Percentiles rank a stretch among this genome's conserved stretches.
Evolutionary conservation across 768 basidiomycete genomes (phyloP).

Genomic region (Trametes elegans): DNA sequence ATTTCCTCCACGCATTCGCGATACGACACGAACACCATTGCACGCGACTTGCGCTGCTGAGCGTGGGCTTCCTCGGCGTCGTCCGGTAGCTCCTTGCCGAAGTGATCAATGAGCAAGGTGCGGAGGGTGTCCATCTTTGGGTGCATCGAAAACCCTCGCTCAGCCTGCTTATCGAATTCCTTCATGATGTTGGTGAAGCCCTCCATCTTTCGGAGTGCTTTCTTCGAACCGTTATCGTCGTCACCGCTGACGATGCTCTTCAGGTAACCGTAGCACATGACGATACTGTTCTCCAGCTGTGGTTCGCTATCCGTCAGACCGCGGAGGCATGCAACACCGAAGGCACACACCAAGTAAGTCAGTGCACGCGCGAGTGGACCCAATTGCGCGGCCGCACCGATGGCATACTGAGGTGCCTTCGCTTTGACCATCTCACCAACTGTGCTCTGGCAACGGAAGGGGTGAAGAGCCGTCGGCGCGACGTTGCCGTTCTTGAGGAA

Average conservation of each 20-base stretch:
- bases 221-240: slow-evolving; percentile 41
- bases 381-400: slow-evolving; percentile 49
- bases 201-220: slow-evolving; percentile 46
- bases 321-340: too few relatives aligned
- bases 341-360: slow-evolving; percentile 73
- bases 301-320: background rate
- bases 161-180: slow-evolving; percentile 61
- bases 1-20: slow-evolving; percentile 91
- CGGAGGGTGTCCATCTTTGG: slow-evolving; percentile 92
- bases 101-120: slow-evolving; percentile 74
- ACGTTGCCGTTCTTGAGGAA: slow-evolving; percentile 44
- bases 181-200: slow-evolving; percentile 63
- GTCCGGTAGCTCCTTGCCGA: slow-evolving; percentile 52
- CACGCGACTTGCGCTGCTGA: slow-evolving; percentile 50
- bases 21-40: slow-evolving; percentile 95
- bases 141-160: slow-evolving; percentile 61
- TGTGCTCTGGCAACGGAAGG: slow-evolving; percentile 53
- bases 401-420: slow-evolving; percentile 47
- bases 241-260: slow-evolving; percentile 44
- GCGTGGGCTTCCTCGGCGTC: slow-evolving; percentile 32
- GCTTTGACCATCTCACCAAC: slow-evolving; percentile 35
- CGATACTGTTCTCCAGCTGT: slow-evolving; percentile 85
- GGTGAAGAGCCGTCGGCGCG: slow-evolving; percentile 65
- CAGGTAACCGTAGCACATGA: slow-evolving; percentile 72
- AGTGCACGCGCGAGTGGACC: slow-evolving; percentile 73